Evolutionary conservation across 2,329 filamentous ascomycete species (phyloP).

Genomic region (Coleophoma cylindrospora): DNA sequence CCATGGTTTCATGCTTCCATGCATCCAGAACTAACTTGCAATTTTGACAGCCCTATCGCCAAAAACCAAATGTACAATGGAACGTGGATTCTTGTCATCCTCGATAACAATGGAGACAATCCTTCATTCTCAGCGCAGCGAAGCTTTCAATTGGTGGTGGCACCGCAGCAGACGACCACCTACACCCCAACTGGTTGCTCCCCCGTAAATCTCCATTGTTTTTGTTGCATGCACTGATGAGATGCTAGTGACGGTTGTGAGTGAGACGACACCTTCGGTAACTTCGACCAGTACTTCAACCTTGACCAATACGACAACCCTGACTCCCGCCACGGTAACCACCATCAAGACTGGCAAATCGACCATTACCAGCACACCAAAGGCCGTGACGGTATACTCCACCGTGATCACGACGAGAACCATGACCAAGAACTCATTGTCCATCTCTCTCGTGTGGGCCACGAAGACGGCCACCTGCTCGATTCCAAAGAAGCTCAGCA

Average conservation of each 20-base stretch:
- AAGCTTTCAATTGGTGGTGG: neutral
- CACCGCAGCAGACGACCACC: neutral
- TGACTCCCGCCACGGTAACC: neutral
- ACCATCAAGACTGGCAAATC: neutral
- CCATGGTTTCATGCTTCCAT: neutral
- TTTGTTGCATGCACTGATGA: neutral
- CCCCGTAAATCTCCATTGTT: neutral
- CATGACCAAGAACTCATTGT: neutral
- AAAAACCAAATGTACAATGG: neutral
- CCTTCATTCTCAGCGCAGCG: neutral
- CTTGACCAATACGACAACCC: neutral
- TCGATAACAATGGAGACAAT: neutral
- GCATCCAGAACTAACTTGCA: neutral
- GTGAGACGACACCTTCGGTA: neutral
- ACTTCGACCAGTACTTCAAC: neutral
- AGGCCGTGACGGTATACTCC: neutral
- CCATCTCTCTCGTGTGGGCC: neutral
- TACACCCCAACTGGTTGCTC: neutral
- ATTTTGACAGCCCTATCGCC: neutral
- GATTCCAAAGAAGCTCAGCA: neutral
- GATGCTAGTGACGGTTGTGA: neutral
- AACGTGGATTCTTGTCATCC: neutral
- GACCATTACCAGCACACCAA: neutral
- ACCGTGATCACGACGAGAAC: neutral
- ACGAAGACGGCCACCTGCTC: neutral